Evolutionary conservation across 139 green algal species (phyloP).

Genomic region (Picochlorum sp.): DNA sequence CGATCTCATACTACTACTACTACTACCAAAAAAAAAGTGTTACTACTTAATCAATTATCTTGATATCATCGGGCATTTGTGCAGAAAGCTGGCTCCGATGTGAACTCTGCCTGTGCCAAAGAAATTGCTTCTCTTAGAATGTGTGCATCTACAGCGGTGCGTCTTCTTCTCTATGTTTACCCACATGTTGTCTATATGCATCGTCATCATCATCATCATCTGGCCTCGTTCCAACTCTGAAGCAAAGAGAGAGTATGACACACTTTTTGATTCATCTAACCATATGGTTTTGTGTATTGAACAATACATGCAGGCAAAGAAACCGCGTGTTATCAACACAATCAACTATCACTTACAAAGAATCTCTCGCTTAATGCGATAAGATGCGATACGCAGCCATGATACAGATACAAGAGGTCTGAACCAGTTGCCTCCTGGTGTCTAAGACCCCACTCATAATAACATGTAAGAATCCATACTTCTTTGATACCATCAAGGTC

Average conservation of each 20-base stretch:
- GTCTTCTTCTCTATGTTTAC: not conserved
- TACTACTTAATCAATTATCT: not conserved
- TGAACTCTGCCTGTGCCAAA: slow-evolving; percentile 14
- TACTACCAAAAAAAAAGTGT: not conserved
- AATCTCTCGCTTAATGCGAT: slow-evolving; percentile 17
- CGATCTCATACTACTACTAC: not conserved
- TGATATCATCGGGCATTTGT: not conserved
- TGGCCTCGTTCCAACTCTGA: too few species aligned
- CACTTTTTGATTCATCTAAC: too few species aligned
- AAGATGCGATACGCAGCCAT: not conserved
- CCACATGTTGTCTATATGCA: not conserved
- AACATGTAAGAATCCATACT: too few species aligned
- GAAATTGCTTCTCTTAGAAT: slow-evolving; percentile 9
- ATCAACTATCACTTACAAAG: slow-evolving; percentile 33
- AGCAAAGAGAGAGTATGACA: too few species aligned
- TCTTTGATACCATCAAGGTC: too few species aligned
- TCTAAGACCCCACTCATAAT: too few species aligned
- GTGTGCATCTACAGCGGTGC: slow-evolving; percentile 22
- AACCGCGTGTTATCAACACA: slow-evolving; percentile 14
- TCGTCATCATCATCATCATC: not conserved
- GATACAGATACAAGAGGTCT: too few species aligned
- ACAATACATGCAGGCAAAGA: slow-evolving; percentile 1
- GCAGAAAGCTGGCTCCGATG: slow-evolving; percentile 10
- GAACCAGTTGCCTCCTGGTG: too few species aligned
- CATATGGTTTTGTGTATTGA: too few species aligned